These are phyloP conservation scores for Cystofilobasidium bisporidii DNA, from an alignment of 768 basidiomycete species.

Conservation along the genomic window DNA sequence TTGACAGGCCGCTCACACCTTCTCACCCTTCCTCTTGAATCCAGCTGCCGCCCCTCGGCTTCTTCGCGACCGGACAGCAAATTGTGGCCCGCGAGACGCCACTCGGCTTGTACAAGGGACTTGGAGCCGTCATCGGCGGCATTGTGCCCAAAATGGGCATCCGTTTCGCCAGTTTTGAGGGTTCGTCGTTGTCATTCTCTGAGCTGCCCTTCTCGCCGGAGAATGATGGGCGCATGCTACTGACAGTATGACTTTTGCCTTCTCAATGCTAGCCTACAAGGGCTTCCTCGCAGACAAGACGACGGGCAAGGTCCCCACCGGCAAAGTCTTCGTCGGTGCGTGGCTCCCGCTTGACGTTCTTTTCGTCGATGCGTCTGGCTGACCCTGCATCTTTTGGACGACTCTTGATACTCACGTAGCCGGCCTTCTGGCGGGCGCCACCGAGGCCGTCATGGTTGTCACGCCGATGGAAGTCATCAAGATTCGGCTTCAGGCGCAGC, in stretches of 20 bases:
- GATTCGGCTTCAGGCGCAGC: constrained; percentile 93
- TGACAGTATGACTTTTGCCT: too few relatives aligned
- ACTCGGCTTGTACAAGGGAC: constrained; percentile 91
- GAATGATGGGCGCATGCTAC: too few relatives aligned
- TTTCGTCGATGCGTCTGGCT: background rate
- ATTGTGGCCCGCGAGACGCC: constrained; percentile 88
- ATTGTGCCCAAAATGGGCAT: constrained; percentile 99
- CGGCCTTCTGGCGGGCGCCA: constrained; percentile 87
- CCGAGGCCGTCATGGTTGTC: constrained; percentile 87
- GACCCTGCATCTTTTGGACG: background rate
- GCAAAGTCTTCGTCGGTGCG: constrained; percentile 77
- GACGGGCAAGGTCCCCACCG: constrained; percentile 63
- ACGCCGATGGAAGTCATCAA: constrained; percentile 99
- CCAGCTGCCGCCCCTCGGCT: constrained; percentile 84
- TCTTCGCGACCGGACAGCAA: constrained; percentile 77
- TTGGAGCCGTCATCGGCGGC: constrained; percentile 89
- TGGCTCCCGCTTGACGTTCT: constrained; percentile 11
- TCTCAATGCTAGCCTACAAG: constrained; percentile 62
- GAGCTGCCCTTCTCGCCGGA: too few relatives aligned
- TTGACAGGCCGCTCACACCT: background rate
- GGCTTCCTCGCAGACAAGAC: constrained; percentile 53
- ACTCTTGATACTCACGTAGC: constrained; percentile 45
- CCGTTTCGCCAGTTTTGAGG: constrained; percentile 94
- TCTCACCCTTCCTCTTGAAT: background rate
- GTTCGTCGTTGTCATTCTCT: too few relatives aligned